Base-by-base conservation (phyloP, 768 basidiomycete genomes). In the Suillus discolor region DNA sequence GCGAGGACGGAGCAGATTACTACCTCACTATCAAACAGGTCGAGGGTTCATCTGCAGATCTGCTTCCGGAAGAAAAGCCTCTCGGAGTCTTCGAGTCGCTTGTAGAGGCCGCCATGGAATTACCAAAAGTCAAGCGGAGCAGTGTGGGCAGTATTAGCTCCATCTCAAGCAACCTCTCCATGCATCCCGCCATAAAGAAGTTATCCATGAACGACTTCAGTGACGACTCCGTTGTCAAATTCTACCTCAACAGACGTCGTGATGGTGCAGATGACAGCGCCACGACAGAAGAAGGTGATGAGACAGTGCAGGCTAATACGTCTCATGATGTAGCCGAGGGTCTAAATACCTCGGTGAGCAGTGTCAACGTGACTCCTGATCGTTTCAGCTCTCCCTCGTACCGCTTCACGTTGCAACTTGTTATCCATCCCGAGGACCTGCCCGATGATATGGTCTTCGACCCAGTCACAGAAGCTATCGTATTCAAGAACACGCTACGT, bases 181-280 rank as follows among this genome's bases (percentile, higher is more conserved):
- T 93, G 87, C 94, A 98, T 73, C 96, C 97, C 20, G 96, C 97
- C 18, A 99, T 99, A 77, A 90, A 88, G 73, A 93, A 92, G 74
- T 80, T 99, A 47, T 88, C 92, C 54, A 97, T 97, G 94, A 97
- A 96, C 71, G 97, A 99, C 74, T 99, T 96, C 73, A 93, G 93
- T 51, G 97, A 99, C 70, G 97, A 99, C 74, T 95, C 96, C 4
- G 89, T 91, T 0, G 96, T 99, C 79, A 99, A 98, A 77, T 92
- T 99, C 77, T 99, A 97, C 78, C 77, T 99, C 68, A 95, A 98
- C 75, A 82, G 93, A 62, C 81, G 84, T 34, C 72, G 78, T 6
- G 75, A 77, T 36, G 78, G 83, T 9, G 74, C 75, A 18, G 83
- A 84, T 53, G 84, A 84, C 61, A 83, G 78, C 61, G 78, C 80